Evolutionary conservation across 169 alveolate genomes (phyloP), one percentile per base, ranked within the genome.

Genomic region (Eimeria praecox): DNA sequence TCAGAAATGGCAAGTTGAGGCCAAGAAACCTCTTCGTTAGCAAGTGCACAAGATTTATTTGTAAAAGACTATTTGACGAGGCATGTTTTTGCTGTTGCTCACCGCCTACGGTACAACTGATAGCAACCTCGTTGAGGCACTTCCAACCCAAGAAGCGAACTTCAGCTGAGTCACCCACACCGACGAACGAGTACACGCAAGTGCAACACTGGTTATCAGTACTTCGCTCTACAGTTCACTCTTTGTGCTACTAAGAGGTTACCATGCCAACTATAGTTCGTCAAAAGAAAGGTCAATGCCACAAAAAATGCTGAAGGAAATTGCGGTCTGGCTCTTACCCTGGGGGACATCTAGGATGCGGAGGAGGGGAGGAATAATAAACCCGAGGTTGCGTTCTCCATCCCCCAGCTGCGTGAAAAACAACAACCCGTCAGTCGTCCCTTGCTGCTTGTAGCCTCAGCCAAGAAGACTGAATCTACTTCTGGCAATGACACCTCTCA

Each of bases 311-410:
- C 14, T 20, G 52, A 38, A 35, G 54, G 83, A 38, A 12, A 20
- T 1, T 73, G 83, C 52, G 38, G 49, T 20, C 3, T 22, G 44
- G 27, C 27, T 8, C 78, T 44, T 87, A 87, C 93, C 78, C 35
- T 87, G 93, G 30, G 93, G 93, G 38, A 87, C 49, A 46, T 87
- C 93, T 16, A 87, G 30, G 1, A 87, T 24, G 35, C 93, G 93
- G 35, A 87, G 93, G n/a, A 87, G 93, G n/a, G 93, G 93, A n/a
- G 93, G 93, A 10, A 87, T 49, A 40, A 87, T 87, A 22, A 87
- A 71, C 49, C 78, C 93, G 1, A 62, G 56, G 18, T n/a, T 87
- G 82, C 93, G 93, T 14, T 87, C 93, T 35, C 12, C 93, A 20
- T 87, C 83, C 40, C 2, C 42, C 18, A 87, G 33, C 93, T 87